Conservation (phyloP, 2,329 filamentous ascomycete genomes). For the Trichoderma sp. region DNA sequence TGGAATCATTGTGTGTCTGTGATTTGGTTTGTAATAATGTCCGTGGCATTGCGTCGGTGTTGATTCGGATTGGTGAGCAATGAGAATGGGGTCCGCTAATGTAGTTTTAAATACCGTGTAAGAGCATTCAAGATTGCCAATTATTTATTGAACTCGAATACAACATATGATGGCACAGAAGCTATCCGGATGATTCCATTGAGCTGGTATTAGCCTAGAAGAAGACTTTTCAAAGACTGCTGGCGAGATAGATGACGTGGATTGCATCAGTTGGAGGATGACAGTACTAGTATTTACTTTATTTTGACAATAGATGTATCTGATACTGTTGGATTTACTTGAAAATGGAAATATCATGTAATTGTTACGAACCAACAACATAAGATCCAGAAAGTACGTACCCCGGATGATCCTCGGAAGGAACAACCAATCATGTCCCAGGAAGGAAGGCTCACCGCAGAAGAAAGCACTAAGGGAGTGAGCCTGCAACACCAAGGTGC, state of each 20-base stretch:
- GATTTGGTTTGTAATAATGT: background rate
- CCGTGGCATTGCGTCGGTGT: background rate
- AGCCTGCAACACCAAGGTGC: no score
- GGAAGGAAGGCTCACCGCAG: no score
- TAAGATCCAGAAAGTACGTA: no score
- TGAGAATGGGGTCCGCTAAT: background rate
- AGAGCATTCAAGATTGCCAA: background rate
- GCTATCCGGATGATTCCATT: background rate
- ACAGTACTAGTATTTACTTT: background rate
- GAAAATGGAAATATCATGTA: background rate
- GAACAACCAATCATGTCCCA: no score
- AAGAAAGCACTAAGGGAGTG: no score
- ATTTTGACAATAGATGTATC: background rate
- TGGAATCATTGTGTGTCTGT: no score
- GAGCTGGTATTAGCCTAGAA: background rate
- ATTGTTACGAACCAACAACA: no score
- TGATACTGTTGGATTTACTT: background rate
- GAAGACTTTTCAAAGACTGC: background rate
- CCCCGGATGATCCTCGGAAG: no score
- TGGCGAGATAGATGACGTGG: background rate
- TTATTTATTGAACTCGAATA: background rate
- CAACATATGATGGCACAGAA: background rate
- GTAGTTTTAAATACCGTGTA: fast-evolving
- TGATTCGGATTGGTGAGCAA: constrained; percentile 1
- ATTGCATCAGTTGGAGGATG: background rate